Evolutionary conservation across 176 grass and related monocot species (phyloP).

Genomic region (Triticum timopheevii): DNA sequence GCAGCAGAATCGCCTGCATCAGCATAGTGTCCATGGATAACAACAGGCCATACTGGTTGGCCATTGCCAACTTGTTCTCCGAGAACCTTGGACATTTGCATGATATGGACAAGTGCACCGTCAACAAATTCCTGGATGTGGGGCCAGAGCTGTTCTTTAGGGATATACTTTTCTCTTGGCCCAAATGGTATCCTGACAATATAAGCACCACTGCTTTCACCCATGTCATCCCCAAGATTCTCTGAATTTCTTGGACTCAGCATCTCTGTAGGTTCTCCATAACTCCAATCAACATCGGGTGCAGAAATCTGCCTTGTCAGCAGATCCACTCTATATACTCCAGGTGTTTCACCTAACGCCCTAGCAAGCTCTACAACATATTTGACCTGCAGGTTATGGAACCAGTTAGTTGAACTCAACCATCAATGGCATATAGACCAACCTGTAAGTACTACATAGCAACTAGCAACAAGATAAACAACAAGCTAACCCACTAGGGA

Average conservation of each 20-base stretch:
- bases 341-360: conserved; percentile 70
- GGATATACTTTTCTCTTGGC: conserved; percentile 72
- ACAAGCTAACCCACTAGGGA: neutral
- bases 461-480: conserved; percentile 4
- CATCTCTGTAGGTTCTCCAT: conserved; percentile 82
- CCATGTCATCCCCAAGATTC: conserved; percentile 46
- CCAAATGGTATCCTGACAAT: conserved; percentile 90
- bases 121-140: conserved; percentile 92
- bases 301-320: conserved; percentile 68
- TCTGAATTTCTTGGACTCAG: conserved; percentile 51
- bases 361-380: conserved; percentile 88
- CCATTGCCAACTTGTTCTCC: conserved; percentile 78
- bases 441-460: neutral
- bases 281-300: conserved; percentile 74
- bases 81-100: conserved; percentile 72
- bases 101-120: conserved; percentile 73
- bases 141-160: conserved; percentile 82
- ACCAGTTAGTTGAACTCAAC: conserved; percentile 24
- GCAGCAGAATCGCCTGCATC: conserved; percentile 88
- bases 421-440: conserved; percentile 9
- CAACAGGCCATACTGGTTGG: conserved; percentile 66
- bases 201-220: conserved; percentile 77
- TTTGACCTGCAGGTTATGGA: conserved; percentile 56
- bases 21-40: conserved; percentile 87
- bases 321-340: conserved; percentile 77